Conservation (phyloP, 2,329 filamentous ascomycete genomes). For the Tricladium varicosporioides region DNA sequence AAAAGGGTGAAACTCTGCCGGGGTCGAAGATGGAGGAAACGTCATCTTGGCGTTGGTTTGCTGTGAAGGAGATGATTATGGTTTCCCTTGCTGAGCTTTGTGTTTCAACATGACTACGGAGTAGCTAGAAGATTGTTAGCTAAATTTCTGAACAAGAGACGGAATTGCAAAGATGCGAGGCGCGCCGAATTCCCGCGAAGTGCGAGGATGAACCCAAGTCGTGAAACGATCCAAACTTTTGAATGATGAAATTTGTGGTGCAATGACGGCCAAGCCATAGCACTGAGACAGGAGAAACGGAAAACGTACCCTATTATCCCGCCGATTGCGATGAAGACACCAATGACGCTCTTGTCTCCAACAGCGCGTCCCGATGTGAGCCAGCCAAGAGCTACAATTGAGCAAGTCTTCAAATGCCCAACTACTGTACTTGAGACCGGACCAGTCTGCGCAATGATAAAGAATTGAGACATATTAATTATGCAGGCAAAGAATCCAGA, state of each 20-base stretch:
- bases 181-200: background rate
- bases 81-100: conserved; percentile 30
- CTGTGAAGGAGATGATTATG: background rate
- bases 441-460: conserved; percentile 60
- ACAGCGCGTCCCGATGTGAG: conserved; percentile 52
- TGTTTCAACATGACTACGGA: conserved; percentile 48
- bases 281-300: background rate
- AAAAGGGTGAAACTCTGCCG: background rate
- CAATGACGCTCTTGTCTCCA: conserved; percentile 53
- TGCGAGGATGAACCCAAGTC: background rate
- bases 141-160: background rate
- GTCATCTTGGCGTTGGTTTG: conserved; percentile 1
- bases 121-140: conserved; percentile 38
- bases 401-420: conserved; percentile 64
- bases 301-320: conserved; percentile 55
- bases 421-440: conserved; percentile 65
- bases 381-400: conserved; percentile 65
- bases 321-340: conserved; percentile 53
- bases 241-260: background rate
- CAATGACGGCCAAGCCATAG: background rate
- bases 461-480: conserved; percentile 65
- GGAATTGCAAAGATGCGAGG: background rate
- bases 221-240: background rate
- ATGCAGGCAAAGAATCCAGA: conserved; percentile 62
- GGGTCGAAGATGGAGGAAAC: background rate